These are phyloP conservation scores for Quercus robur DNA, from an alignment of 306 rosid species.

Conservation along the genomic window DNA sequence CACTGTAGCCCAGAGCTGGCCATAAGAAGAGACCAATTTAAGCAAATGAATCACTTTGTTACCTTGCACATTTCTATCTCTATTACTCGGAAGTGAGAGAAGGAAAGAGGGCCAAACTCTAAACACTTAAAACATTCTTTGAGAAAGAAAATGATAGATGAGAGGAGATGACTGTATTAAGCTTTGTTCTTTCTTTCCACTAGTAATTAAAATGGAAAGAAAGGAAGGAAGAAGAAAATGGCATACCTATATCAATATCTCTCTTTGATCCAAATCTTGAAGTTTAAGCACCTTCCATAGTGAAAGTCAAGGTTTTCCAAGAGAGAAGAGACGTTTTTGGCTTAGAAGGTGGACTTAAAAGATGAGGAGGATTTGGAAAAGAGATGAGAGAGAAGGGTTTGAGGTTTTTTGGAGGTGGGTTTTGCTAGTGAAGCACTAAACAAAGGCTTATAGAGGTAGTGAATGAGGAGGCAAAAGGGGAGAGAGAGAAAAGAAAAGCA, in stretches of 20 bases:
- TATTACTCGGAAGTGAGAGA: conserved; percentile 29
- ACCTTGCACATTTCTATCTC: conserved; percentile 20
- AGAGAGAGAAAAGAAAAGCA: conserved; percentile 7
- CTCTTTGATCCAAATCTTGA: neutral
- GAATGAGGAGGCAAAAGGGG: neutral
- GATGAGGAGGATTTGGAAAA: conserved; percentile 13
- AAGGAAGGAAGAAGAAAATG: neutral
- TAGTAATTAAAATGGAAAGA: conserved; percentile 8
- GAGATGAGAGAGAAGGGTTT: conserved; percentile 8
- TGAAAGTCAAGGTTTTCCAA: conserved; percentile 1
- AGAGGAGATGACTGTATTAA: conserved; percentile 6
- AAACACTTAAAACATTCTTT: neutral
- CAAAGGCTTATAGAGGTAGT: conserved; percentile 47
- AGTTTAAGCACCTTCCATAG: conserved; percentile 11
- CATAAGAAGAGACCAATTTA: conserved; percentile 15
- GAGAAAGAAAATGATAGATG: conserved; percentile 9
- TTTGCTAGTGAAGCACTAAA: conserved; percentile 52
- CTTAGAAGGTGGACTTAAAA: conserved; percentile 10
- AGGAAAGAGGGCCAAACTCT: neutral
- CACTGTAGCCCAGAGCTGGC: conserved; percentile 20
- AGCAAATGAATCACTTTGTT: conserved; percentile 26
- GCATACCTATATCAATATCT: conserved; percentile 5
- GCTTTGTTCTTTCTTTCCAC: neutral
- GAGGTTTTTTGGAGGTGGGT: conserved; percentile 24
- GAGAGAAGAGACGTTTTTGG: conserved; percentile 13